A percentile compares a stretch with the other conserved stretches of the same genome.
Evolutionary conservation across 2,329 filamentous ascomycete species (phyloP).

Genomic region (Cercospora sesami): DNA sequence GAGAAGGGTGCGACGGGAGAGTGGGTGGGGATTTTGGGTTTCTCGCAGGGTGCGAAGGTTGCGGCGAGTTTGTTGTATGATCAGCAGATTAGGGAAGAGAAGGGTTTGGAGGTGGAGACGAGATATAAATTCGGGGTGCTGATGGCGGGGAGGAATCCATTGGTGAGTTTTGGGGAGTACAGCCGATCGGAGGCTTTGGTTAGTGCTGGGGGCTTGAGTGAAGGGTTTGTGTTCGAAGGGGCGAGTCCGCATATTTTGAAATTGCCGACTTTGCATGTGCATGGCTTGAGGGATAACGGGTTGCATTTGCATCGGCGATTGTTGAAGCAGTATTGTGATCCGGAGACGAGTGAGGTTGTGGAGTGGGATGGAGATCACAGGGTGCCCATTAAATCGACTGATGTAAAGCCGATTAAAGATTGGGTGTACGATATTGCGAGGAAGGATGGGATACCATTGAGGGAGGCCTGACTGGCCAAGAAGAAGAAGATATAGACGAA

Average conservation of each 20-base stretch:
- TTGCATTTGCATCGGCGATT: conserved; percentile 60
- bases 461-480: neutral
- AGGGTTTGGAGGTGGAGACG: conserved; percentile 40
- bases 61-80: conserved; percentile 50
- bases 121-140: conserved; percentile 62
- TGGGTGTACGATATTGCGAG: conserved; percentile 56
- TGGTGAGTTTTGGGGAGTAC: conserved; percentile 55
- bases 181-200: conserved; percentile 43
- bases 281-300: conserved; percentile 62
- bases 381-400: conserved; percentile 65
- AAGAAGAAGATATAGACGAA: neutral
- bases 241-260: conserved; percentile 52
- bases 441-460: conserved; percentile 46
- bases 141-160: conserved; percentile 61
- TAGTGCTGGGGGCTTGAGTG: conserved; percentile 45
- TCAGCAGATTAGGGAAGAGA: conserved; percentile 58
- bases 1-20: conserved; percentile 45
- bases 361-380: conserved; percentile 75
- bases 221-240: conserved; percentile 48
- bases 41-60: conserved; percentile 54
- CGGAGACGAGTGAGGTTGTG: conserved; percentile 56
- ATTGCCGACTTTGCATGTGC: conserved; percentile 67
- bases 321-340: conserved; percentile 60
- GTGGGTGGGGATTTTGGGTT: conserved; percentile 54
- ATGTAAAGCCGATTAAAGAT: conserved; percentile 60